Evolutionary conservation across 257 asterid genomes (phyloP), one percentile per base, ranked within the genome.

Genomic region (Parsonsia alboflavescens): DNA sequence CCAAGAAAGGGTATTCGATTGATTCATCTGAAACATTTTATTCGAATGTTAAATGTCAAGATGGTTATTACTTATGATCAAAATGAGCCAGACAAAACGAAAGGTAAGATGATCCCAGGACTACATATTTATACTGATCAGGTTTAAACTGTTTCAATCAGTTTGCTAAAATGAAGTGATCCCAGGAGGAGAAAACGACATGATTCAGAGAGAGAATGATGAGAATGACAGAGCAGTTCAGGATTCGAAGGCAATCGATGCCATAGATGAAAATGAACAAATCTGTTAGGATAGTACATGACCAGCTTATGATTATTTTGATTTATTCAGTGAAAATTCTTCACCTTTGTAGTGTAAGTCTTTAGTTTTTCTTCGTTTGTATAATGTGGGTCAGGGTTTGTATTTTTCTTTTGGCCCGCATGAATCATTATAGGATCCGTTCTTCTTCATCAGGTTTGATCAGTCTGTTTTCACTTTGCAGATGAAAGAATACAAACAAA

Each of bases 11-110:
- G 77, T 26, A 50, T 79, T 33, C 70, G 86, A 69, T 72, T 82
- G 39, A 49, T 75, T 71, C 86, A 84, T 28, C 57, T 84, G 1
- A 84, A 82, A 65, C 79, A 80, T 64, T 78, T 84, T 21, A 82
- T 84, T 0, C 81, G 88, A 62, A 68, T 82, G 8, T 80, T 84
- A 33, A 54, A 73, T 62, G 79, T 80, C 10, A 46, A 58, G 19
- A 19, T 9, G 65, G 54, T 53, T 11, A 71, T 5, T 48, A 42
- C 50, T 10, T 0, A 11, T 59, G 54, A 48, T 54, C 72, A 54
- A 70, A 54, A 62, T 28, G 41, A 73, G 15, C 36, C 53, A 26
- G 61, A 61, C 28, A 41, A 36, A 24, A 58, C 33, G 16, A 56
- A 74, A 74, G 82, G 82, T 79, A 63, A 36, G 26, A 53, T 11